phyloP scores from a whole-genome alignment of 441 rosid species.

The Croton setiger region DNA sequence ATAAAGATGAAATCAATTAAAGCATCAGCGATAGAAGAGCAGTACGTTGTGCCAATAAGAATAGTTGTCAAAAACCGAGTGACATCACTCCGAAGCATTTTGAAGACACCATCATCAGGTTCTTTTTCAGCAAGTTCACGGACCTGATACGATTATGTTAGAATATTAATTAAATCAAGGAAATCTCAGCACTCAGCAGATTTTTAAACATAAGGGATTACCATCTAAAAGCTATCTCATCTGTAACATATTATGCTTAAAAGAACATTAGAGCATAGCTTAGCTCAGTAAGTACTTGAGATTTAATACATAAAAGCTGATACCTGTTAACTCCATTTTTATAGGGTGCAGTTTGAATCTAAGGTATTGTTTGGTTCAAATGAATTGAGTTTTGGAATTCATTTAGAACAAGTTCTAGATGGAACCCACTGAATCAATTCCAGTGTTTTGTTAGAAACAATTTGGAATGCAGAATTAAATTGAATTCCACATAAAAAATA shows the following conservation, averaged over 20 bases:
- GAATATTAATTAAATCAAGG: slow-evolving; percentile 25
- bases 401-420: no score
- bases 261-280: neutral
- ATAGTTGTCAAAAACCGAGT: slow-evolving; percentile 97
- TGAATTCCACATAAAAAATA: no score
- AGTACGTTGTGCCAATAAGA: slow-evolving; percentile 98
- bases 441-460: no score
- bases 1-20: slow-evolving; percentile 20
- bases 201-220: neutral
- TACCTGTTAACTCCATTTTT: slow-evolving; percentile 2
- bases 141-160: slow-evolving; percentile 47
- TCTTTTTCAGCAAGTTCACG: slow-evolving; percentile 98
- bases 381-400: no score
- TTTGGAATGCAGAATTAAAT: no score
- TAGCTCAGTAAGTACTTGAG: neutral
- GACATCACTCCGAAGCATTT: slow-evolving; percentile 92
- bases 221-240: neutral
- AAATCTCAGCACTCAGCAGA: neutral
- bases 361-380: neutral
- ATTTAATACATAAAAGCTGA: neutral
- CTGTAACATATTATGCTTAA: neutral
- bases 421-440: no score
- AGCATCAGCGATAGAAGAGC: slow-evolving; percentile 23
- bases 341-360: neutral
- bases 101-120: slow-evolving; percentile 92